Percentiles rank a stretch among this genome's conserved stretches.
These are phyloP conservation scores for Naganishia vishniacii DNA, from an alignment of 768 basidiomycete species.

Conservation along the genomic window DNA sequence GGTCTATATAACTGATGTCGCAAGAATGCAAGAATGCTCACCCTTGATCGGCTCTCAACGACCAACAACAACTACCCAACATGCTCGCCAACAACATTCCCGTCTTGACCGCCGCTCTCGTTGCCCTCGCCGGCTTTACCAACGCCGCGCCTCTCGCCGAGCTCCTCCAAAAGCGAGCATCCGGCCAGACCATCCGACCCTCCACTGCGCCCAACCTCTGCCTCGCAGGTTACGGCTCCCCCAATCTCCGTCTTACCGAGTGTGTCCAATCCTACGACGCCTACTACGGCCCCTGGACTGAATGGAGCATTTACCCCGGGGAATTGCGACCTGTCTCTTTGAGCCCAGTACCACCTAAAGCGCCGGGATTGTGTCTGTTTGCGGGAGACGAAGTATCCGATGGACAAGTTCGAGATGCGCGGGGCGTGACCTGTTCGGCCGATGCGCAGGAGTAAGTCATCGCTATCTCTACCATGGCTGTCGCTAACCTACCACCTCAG, in stretches of 20 bases:
- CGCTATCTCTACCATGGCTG: neutral
- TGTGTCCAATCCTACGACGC: slow-evolving; percentile 7
- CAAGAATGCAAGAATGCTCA: too few species aligned
- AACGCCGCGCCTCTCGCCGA: slow-evolving; percentile 8
- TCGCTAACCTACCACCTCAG: neutral
- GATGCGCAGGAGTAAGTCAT: slow-evolving; percentile 3
- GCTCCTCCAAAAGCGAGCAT: slow-evolving; percentile 8
- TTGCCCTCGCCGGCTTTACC: slow-evolving; percentile 4
- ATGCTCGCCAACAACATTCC: slow-evolving; percentile 21
- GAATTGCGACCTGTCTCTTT: neutral
- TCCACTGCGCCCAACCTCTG: slow-evolving; percentile 20
- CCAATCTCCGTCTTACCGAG: slow-evolving; percentile 10
- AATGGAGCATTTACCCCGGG: slow-evolving; percentile 9
- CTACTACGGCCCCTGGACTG: slow-evolving; percentile 9
- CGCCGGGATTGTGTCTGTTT: neutral
- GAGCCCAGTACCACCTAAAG: neutral
- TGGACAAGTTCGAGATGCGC: neutral
- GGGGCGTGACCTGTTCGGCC: neutral
- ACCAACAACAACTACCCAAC: neutral
- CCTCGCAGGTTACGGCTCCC: slow-evolving; percentile 9
- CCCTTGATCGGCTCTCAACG: neutral
- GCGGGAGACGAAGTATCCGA: neutral
- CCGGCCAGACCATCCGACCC: slow-evolving; percentile 13
- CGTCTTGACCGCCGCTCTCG: slow-evolving; percentile 15
- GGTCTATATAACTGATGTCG: too few species aligned